Evolutionary conservation across 2,329 filamentous ascomycete genomes (phyloP).

Genomic region (Clarireedia monteithiana): DNA sequence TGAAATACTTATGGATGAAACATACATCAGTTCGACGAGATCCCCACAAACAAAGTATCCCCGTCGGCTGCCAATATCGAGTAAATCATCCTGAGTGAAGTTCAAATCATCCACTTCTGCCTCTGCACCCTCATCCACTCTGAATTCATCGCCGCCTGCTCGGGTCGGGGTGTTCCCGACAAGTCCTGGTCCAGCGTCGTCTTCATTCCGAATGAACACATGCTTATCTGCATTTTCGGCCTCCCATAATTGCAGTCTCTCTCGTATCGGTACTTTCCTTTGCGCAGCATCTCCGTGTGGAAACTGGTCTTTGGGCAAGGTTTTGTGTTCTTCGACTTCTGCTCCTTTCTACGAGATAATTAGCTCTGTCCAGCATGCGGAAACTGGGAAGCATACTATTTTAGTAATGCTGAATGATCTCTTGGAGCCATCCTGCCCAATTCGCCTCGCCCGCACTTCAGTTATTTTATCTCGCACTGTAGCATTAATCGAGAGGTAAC

Average conservation of each 20-base stretch:
- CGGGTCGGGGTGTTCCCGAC: constrained; percentile 12
- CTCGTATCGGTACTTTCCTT: constrained; percentile 24
- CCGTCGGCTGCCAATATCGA: constrained; percentile 32
- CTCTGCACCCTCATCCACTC: constrained; percentile 15
- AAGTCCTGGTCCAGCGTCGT: constrained; percentile 2
- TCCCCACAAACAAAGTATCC: constrained; percentile 28
- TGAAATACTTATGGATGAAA: background rate
- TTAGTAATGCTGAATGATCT: background rate
- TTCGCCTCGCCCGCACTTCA: background rate
- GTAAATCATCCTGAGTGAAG: constrained; percentile 39
- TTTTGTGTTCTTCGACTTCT: background rate
- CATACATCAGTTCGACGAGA: constrained; percentile 28
- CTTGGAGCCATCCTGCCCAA: background rate
- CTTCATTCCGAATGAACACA: background rate
- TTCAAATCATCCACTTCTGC: constrained; percentile 24
- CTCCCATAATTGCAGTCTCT: constrained; percentile 19
- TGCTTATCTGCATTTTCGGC: background rate
- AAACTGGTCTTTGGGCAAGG: constrained; percentile 1
- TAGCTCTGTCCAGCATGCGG: background rate
- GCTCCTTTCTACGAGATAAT: background rate
- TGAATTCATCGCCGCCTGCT: background rate
- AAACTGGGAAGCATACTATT: background rate
- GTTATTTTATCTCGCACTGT: background rate
- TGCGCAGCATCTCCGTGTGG: background rate
- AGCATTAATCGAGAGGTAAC: background rate